Conservation (phyloP, 768 basidiomycete genomes). For the Lentinula boryana region DNA sequence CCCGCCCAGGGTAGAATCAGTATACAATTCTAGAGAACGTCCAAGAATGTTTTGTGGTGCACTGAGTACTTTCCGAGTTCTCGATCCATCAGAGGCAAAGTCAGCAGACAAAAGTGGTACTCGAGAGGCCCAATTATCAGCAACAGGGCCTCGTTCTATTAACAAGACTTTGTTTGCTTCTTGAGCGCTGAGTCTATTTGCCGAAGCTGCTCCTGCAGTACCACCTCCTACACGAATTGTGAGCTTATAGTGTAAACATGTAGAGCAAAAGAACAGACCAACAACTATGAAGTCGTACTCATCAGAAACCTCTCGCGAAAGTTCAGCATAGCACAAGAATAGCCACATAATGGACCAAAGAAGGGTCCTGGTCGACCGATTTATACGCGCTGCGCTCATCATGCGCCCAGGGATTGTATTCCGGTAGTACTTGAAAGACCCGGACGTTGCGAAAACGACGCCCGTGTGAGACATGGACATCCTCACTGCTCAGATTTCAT, state of each 20-base stretch:
- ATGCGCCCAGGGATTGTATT: too few species aligned
- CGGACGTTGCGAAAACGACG: too few species aligned
- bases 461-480: too few species aligned
- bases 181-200: constrained; percentile 22
- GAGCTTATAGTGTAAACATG: background rate
- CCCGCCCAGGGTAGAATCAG: constrained; percentile 17
- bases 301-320: background rate
- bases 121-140: constrained; percentile 17
- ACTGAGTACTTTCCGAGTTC: constrained; percentile 10
- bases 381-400: too few species aligned
- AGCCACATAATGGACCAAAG: background rate
- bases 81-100: constrained; percentile 8
- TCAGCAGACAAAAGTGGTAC: constrained; percentile 19
- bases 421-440: too few species aligned
- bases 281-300: constrained; percentile 6
- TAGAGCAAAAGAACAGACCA: background rate
- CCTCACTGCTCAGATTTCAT: too few species aligned
- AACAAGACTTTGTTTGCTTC: constrained; percentile 18
- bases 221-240: constrained; percentile 15
- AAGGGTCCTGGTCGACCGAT: too few species aligned
- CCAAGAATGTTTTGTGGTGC: constrained; percentile 19
- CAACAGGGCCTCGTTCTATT: constrained; percentile 19
- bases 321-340: background rate
- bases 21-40: background rate
- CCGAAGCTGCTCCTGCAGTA: constrained; percentile 26